Evolutionary conservation across 148 eudicot species (phyloP).

Genomic region (Cornus suecica): DNA sequence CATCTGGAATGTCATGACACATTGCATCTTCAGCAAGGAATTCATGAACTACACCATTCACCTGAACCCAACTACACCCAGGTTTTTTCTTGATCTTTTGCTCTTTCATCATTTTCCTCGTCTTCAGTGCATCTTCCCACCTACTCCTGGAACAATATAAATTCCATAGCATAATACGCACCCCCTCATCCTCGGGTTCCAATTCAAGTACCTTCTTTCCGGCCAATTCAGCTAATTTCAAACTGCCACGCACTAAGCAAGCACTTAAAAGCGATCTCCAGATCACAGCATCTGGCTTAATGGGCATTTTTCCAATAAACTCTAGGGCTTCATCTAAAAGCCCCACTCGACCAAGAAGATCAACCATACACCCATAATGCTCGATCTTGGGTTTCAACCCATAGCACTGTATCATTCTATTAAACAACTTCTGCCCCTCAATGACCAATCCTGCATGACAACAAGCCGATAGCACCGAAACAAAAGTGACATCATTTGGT

Average conservation of each 20-base stretch:
- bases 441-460: constrained; percentile 30
- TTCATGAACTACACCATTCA: constrained; percentile 39
- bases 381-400: constrained; percentile 24
- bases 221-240: constrained; percentile 34
- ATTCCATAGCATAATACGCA: constrained; percentile 30
- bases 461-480: constrained; percentile 41
- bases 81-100: constrained; percentile 39
- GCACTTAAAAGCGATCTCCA: constrained; percentile 39
- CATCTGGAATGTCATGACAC: background rate
- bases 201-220: constrained; percentile 33
- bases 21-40: constrained; percentile 26
- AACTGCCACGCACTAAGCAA: constrained; percentile 24
- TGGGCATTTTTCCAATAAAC: constrained; percentile 33
- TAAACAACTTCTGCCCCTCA: constrained; percentile 27
- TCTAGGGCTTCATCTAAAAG: constrained; percentile 24
- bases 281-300: constrained; percentile 39
- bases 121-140: constrained; percentile 35
- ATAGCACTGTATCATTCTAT: constrained; percentile 20
- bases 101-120: constrained; percentile 32
- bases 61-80: constrained; percentile 45
- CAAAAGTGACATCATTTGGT: constrained; percentile 34
- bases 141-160: constrained; percentile 20
- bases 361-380: constrained; percentile 44
- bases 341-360: constrained; percentile 38
- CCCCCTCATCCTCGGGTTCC: constrained; percentile 35